Evolutionary conservation across 2,329 filamentous ascomycete species (phyloP).

Genomic region (Rhexocercosporidium sp.): DNA sequence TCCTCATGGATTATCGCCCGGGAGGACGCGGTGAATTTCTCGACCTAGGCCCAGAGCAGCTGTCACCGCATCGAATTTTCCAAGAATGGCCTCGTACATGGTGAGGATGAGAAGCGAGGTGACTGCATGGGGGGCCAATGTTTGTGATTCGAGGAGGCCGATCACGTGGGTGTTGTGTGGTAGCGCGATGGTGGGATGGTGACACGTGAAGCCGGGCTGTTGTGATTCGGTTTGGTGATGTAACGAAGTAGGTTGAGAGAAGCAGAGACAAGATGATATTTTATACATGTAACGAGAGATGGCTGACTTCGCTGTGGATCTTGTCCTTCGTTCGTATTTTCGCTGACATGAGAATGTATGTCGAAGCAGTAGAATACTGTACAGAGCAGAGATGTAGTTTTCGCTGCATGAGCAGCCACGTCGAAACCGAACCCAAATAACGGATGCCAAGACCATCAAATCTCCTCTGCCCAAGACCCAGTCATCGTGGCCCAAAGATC

Average conservation of each 20-base stretch:
- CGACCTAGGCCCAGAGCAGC: slow-evolving; percentile 4
- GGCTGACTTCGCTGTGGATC: background rate
- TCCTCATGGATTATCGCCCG: slow-evolving; percentile 13
- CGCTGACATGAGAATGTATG: slow-evolving; percentile 14
- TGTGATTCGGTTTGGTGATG: background rate
- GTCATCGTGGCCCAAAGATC: slow-evolving; percentile 42
- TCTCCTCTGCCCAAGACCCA: slow-evolving; percentile 33
- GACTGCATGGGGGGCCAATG: background rate
- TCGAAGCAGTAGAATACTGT: background rate
- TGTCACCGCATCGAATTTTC: slow-evolving; percentile 18
- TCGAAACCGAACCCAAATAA: background rate
- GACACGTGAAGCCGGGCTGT: slow-evolving; percentile 8
- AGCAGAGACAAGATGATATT: background rate
- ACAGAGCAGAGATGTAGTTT: background rate
- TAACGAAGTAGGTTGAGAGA: background rate
- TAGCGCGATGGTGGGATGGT: background rate
- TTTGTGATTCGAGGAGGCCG: background rate
- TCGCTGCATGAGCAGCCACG: background rate
- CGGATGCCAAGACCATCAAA: slow-evolving; percentile 12
- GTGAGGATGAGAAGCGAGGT: background rate
- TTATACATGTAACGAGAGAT: slow-evolving; percentile 3
- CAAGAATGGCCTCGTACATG: slow-evolving; percentile 24
- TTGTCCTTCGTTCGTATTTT: background rate
- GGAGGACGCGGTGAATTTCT: slow-evolving; percentile 3
- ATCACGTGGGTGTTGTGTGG: slow-evolving; percentile 14